These are phyloP conservation scores for Atkinsonella hypoxylon DNA, from an alignment of 2,329 filamentous ascomycete species.

Conservation along the genomic window DNA sequence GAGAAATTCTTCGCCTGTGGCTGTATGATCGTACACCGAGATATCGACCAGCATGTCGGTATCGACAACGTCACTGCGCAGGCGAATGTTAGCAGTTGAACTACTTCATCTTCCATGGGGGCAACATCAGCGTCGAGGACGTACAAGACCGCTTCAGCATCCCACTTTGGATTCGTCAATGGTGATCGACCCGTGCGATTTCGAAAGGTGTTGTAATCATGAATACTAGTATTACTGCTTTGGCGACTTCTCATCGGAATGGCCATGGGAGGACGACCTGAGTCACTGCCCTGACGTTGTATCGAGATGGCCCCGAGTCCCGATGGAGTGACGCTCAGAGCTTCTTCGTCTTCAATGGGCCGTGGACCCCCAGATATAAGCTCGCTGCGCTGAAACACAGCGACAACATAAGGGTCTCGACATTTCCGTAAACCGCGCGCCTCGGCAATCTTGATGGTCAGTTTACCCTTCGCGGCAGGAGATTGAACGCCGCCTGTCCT, in stretches of 20 bases:
- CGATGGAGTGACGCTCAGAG: conserved; percentile 33
- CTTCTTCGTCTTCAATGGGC: conserved; percentile 48
- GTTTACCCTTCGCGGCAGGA: conserved; percentile 68
- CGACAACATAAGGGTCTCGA: conserved; percentile 87
- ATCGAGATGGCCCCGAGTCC: conserved; percentile 45
- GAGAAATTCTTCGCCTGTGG: conserved; percentile 77
- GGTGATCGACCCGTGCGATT: conserved; percentile 44
- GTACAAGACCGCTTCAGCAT: conserved; percentile 91
- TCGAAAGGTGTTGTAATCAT: conserved; percentile 49
- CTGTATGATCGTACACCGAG: conserved; percentile 77
- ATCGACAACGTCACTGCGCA: conserved; percentile 77
- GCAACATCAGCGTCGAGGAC: conserved; percentile 18
- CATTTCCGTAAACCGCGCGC: conserved; percentile 72
- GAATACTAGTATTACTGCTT: conserved; percentile 83
- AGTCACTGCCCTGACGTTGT: conserved; percentile 65
- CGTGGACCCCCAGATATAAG: conserved; percentile 83
- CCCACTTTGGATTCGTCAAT: conserved; percentile 83
- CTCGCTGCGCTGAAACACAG: conserved; percentile 92
- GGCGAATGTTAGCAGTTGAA: conserved; percentile 7
- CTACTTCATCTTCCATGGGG: no score
- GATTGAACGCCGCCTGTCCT: conserved; percentile 46
- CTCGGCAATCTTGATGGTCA: conserved; percentile 80
- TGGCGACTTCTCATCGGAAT: conserved; percentile 96
- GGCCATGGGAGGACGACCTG: conserved; percentile 70
- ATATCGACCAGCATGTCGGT: conserved; percentile 84